Percentiles rank a stretch among this genome's conserved stretches.
Evolutionary conservation across 306 rosid genomes (phyloP).

Genomic region (Castanopsis chinensis): DNA sequence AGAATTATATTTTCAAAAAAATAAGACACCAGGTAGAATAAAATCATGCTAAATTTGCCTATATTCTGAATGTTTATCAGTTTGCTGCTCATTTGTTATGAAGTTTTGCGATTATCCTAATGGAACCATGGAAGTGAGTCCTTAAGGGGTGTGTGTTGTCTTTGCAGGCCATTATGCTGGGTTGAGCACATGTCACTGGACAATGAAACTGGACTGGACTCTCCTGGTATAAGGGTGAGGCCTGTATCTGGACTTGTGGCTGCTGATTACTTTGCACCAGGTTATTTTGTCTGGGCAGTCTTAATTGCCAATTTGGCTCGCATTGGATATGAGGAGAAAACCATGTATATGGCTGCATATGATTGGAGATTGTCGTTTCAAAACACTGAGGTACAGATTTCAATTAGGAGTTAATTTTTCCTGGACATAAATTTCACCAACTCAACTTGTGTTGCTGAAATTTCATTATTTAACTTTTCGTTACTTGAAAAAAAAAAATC

Average conservation of each 20-base stretch:
- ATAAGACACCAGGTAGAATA: neutral
- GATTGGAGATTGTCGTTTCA: slow-evolving; percentile 89
- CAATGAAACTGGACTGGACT: slow-evolving; percentile 83
- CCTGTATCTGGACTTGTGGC: slow-evolving; percentile 95
- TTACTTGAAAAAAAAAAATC: neutral
- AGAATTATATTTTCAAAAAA: neutral
- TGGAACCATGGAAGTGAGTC: neutral
- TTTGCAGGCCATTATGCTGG: slow-evolving; percentile 78
- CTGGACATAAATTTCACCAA: neutral
- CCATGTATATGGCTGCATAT: slow-evolving; percentile 88
- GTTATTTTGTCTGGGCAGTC: slow-evolving; percentile 94
- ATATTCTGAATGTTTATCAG: neutral
- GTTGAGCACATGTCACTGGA: slow-evolving; percentile 83
- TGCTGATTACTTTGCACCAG: slow-evolving; percentile 93
- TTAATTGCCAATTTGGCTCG: slow-evolving; percentile 88
- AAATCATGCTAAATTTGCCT: neutral
- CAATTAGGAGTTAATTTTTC: slow-evolving; percentile 4
- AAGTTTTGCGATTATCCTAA: neutral
- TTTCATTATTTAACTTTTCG: neutral
- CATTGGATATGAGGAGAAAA: slow-evolving; percentile 86
- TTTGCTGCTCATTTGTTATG: neutral
- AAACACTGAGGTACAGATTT: slow-evolving; percentile 70
- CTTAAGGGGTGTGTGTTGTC: slow-evolving; percentile 2
- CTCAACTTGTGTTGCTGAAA: slow-evolving; percentile 5
- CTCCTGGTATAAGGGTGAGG: slow-evolving; percentile 68